Conservation (phyloP, 129 eudicot genomes). For the Solidago caesia region DNA sequence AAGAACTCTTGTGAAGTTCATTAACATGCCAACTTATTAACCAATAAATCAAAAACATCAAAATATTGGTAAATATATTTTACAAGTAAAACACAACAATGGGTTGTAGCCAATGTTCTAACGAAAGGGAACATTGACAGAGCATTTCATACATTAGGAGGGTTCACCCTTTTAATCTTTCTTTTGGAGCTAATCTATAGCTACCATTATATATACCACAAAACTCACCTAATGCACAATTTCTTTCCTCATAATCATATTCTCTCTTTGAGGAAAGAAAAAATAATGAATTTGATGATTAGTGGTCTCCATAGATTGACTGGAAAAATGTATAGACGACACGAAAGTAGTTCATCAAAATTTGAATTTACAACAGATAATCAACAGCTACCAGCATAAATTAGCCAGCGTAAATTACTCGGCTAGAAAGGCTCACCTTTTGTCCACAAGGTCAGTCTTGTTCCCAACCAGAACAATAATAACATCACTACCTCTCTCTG, state of each 20-base stretch:
- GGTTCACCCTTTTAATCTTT: not conserved
- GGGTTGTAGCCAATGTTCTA: too few relatives aligned
- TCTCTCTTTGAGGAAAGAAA: conserved; percentile 6
- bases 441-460: conserved; percentile 63
- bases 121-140: too few relatives aligned
- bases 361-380: not conserved
- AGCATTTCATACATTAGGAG: not conserved
- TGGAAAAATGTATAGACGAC: not conserved
- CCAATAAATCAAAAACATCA: not conserved
- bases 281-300: conserved; percentile 5
- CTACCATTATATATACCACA: not conserved
- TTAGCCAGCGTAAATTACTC: not conserved
- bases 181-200: not conserved
- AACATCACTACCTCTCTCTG: conserved; percentile 62
- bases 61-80: not conserved
- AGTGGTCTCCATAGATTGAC: not conserved
- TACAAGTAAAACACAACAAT: too few relatives aligned
- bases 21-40: not conserved
- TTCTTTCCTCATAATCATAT: not conserved
- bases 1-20: conserved; percentile 4
- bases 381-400: not conserved
- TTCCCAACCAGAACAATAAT: conserved; percentile 55
- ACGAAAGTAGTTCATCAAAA: not conserved
- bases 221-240: not conserved
- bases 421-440: conserved; percentile 38